Evolutionary conservation across 805 yeast genomes (phyloP), one percentile per base, ranked within the genome.

Genomic region (Jamesozyma spencerorum): DNA sequence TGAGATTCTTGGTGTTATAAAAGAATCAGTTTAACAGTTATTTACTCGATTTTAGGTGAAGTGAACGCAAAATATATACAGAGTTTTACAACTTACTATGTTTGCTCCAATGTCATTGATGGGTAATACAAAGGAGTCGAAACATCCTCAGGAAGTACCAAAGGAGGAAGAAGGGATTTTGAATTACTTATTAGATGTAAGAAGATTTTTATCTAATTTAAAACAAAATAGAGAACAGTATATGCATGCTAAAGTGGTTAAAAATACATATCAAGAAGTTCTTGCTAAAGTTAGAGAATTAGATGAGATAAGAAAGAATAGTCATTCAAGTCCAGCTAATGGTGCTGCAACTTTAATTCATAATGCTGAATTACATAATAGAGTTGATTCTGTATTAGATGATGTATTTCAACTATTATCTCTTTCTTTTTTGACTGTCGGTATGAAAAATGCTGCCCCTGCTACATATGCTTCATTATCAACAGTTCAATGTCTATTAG

Each of bases 401-500:
- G 97, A 88, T 53, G 85, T 84, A 18, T 86, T 90, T 70, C 96
- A 90, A 60, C 65, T 92, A 36, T 65, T 90, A 34, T 82, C 95
- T 12, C 69, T 92, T 38, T 82, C 92, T 49, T 85, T 88, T 61
- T 75, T 90, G 54, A 85, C 97, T 2, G 92, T 94, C 44, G 99
- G 99, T 2, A 68, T 86, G 51, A 82, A 83, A 36, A 81, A 86
- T 50, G 74, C 86, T 28, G 95, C 96, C 1, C 95, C 97, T 1
- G 95, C 97, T 4, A 85, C 95, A 1, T 92, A 84, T 63, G 90
- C 95, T 5, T 84, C 94, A 3, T 65, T 90, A 32, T 72, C 87
- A 32, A 86, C 97, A 0, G 94, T 92, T 17, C 81, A 81, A 62
- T 77, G 92, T 50, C 66, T 92, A 43, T 69, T 92, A 49, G 84